A percentile compares a stretch with the other conserved stretches of the same genome.
Conservation (phyloP, 768 basidiomycete genomes). For the Auriscalpium microsporum region DNA sequence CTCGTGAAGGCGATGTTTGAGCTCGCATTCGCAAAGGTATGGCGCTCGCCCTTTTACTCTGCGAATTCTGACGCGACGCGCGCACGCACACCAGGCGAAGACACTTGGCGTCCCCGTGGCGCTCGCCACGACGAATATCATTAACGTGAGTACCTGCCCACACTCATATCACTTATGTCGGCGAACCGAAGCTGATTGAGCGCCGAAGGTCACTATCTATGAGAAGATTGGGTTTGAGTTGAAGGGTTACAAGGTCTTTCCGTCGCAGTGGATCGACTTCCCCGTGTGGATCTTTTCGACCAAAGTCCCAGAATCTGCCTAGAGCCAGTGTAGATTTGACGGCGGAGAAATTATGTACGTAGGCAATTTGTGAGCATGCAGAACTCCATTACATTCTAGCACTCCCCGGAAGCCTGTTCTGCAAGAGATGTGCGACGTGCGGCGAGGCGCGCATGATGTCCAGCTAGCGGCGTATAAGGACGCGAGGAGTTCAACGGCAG, state of each 20-base stretch:
- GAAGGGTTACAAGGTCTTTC: conserved; percentile 6
- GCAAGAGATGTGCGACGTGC: too few species aligned
- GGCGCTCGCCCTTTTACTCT: background rate
- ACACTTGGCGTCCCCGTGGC: background rate
- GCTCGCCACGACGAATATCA: conserved; percentile 2
- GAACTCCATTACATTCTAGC: too few species aligned
- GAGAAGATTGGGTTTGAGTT: conserved; percentile 12
- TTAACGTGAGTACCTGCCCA: background rate
- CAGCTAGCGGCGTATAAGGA: too few species aligned
- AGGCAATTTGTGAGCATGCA: too few species aligned
- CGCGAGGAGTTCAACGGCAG: too few species aligned
- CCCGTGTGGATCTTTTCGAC: conserved; percentile 9
- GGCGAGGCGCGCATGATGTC: too few species aligned
- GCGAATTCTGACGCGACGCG: too few species aligned
- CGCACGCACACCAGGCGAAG: background rate
- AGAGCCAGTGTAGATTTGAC: too few species aligned
- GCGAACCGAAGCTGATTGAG: background rate
- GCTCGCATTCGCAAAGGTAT: conserved; percentile 5
- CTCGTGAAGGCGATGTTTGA: conserved; percentile 7
- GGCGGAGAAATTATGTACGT: too few species aligned
- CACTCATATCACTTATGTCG: background rate
- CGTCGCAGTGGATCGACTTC: conserved; percentile 15
- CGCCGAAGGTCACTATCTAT: conserved; percentile 11
- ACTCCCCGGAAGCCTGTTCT: too few species aligned
- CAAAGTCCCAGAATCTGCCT: too few species aligned